These are phyloP conservation scores for Penicillium crystallinum DNA, from an alignment of 495 filamentous ascomycete genomes.

Conservation along the genomic window DNA sequence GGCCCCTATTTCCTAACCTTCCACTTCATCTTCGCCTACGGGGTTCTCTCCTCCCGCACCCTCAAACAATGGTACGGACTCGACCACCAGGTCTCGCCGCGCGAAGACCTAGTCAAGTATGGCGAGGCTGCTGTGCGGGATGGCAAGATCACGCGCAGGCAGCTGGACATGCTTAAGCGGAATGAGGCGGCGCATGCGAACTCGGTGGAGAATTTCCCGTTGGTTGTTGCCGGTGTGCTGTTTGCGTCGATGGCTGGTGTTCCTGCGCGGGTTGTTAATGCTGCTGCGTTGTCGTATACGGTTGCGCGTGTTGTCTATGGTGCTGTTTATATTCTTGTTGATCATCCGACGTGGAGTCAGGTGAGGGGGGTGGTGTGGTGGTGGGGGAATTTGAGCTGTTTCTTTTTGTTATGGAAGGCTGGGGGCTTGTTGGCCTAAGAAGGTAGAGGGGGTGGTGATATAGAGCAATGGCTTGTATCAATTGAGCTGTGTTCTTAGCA, in stretches of 20 bases:
- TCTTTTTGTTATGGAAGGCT: conserved; percentile 21
- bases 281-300: conserved; percentile 22
- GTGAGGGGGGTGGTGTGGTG: conserved; percentile 22
- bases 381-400: conserved; percentile 28
- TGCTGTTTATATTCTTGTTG: conserved; percentile 21
- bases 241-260: conserved; percentile 24
- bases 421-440: background rate
- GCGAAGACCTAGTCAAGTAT: conserved; percentile 42
- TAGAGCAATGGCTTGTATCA: background rate
- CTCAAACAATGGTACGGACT: conserved; percentile 44
- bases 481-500: background rate
- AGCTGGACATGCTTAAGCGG: conserved; percentile 20
- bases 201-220: conserved; percentile 36
- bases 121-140: conserved; percentile 33
- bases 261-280: conserved; percentile 15
- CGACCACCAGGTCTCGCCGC: conserved; percentile 46
- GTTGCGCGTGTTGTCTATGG: conserved; percentile 19
- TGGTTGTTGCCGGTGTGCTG: conserved; percentile 18
- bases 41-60: conserved; percentile 40
- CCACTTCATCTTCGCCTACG: conserved; percentile 48
- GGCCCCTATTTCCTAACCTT: conserved; percentile 38
- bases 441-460: background rate
- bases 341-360: conserved; percentile 12
- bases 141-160: conserved; percentile 42
- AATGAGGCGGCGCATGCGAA: conserved; percentile 47